Conservation (phyloP, 805 yeast genomes). For the Tetrapisispora nanseiensis region DNA sequence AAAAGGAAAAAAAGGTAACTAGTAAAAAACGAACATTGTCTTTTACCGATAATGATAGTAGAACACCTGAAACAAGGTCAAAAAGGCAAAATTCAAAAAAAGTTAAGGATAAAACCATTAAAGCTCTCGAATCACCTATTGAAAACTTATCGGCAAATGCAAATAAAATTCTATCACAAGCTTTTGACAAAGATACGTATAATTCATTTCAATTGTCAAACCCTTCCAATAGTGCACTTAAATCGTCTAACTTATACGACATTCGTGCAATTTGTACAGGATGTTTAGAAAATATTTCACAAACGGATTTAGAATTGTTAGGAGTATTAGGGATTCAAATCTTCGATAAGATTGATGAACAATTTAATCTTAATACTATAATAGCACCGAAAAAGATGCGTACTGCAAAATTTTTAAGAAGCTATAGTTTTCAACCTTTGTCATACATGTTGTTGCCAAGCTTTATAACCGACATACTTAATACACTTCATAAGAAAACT, state of each 20-base stretch:
- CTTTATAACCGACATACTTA: conserved; percentile 41
- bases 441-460: conserved; percentile 45
- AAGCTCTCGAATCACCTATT: not conserved
- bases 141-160: not conserved
- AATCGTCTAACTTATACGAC: conserved; percentile 23
- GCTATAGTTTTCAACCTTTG: conserved; percentile 47
- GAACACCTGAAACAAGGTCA: not conserved
- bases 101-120: not conserved
- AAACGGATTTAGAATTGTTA: conserved; percentile 36
- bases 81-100: not conserved
- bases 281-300: conserved; percentile 35
- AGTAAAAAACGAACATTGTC: not conserved
- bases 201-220: not conserved
- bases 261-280: conserved; percentile 56
- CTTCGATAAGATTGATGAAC: conserved; percentile 24
- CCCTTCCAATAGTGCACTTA: not conserved
- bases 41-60: not conserved
- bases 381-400: conserved; percentile 77
- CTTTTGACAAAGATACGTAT: not conserved
- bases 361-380: conserved; percentile 36
- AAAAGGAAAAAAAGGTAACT: not conserved
- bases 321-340: conserved; percentile 49
- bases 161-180: not conserved
- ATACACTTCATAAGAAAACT: conserved; percentile 13
- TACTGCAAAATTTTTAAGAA: conserved; percentile 76